A percentile compares a stretch with the other conserved stretches of the same genome.
Conservation (phyloP, 768 basidiomycete species). For the Hydnomerulius pinastri region DNA sequence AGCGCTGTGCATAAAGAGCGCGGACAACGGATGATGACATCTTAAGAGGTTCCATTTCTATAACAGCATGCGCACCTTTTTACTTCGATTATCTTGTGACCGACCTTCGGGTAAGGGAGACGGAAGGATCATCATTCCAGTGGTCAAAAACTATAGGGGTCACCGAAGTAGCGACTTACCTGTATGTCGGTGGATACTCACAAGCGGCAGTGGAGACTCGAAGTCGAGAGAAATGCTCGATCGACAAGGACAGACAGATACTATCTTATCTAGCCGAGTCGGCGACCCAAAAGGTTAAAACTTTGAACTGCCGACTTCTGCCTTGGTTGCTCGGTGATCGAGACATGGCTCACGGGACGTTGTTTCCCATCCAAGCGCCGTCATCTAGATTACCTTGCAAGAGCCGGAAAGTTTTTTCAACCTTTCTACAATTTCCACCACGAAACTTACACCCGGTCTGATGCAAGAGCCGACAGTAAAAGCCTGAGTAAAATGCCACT, state of each 20-base stretch:
- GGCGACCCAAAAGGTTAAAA: constrained; percentile 24
- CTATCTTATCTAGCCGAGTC: constrained; percentile 1
- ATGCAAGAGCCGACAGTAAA: too few relatives aligned
- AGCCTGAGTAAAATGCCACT: not conserved
- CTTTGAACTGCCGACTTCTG: constrained; percentile 11
- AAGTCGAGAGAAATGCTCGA: not conserved
- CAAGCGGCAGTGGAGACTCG: not conserved
- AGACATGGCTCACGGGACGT: constrained; percentile 17
- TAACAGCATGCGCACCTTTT: too few relatives aligned
- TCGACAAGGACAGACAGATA: not conserved
- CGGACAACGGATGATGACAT: constrained; percentile 12
- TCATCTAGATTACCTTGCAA: constrained; percentile 23
- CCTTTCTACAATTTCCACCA: too few relatives aligned
- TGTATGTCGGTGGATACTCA: not conserved
- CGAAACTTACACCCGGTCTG: too few relatives aligned
- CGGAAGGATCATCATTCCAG: not conserved
- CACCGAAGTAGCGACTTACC: constrained; percentile 7
- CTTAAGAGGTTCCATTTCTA: too few relatives aligned
- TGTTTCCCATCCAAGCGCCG: constrained; percentile 9
- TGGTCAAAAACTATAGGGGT: not conserved
- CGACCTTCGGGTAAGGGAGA: not conserved
- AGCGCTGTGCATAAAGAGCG: constrained; percentile 8
- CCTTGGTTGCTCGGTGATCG: not conserved
- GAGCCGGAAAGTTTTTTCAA: too few relatives aligned
- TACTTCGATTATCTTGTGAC: too few relatives aligned